A percentile compares a stretch with the other conserved stretches of the same genome.
phyloP scores from a whole-genome alignment of 2,329 filamentous ascomycete genomes.

The Dactylellina drechsleri region DNA sequence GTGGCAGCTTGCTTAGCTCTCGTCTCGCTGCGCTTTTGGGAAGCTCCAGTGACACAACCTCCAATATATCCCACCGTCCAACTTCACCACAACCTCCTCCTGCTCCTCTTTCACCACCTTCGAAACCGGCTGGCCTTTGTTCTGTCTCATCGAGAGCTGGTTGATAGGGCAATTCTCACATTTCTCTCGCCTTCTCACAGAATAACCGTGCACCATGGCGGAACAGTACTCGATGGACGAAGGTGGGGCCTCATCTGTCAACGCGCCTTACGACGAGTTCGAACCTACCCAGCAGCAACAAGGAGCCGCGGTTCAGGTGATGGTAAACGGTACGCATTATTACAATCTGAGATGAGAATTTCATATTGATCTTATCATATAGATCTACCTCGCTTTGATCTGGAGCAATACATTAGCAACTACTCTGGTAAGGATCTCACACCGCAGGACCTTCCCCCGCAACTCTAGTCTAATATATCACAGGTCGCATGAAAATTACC shows the following conservation, averaged over 20 bases:
- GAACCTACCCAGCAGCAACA: conserved; percentile 17
- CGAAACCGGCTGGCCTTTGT: background rate
- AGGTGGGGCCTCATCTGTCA: conserved; percentile 42
- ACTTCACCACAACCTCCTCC: conserved; percentile 16
- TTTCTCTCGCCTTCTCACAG: background rate
- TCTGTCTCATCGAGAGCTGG: background rate
- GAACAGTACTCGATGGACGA: conserved; percentile 45
- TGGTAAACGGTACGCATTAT: conserved; percentile 31
- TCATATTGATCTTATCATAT: background rate
- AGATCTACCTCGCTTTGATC: conserved; percentile 88
- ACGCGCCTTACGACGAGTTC: conserved; percentile 40
- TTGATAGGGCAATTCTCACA: background rate
- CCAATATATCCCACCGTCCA: conserved; percentile 2
- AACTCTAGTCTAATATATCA: background rate
- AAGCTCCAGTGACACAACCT: conserved; percentile 6
- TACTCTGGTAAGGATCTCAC: conserved; percentile 74
- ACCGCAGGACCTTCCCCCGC: background rate
- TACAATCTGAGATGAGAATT: background rate
- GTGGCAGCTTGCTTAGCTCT: conserved; percentile 27
- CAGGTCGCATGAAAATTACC: conserved; percentile 49
- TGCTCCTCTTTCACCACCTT: background rate
- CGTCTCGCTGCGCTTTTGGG: conserved; percentile 5
- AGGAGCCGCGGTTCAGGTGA: conserved; percentile 10
- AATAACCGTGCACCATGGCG: conserved; percentile 19
- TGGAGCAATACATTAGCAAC: conserved; percentile 89